These are phyloP conservation scores for Cucurbita moschata DNA, from an alignment of 306 rosid genomes.

Conservation along the genomic window DNA sequence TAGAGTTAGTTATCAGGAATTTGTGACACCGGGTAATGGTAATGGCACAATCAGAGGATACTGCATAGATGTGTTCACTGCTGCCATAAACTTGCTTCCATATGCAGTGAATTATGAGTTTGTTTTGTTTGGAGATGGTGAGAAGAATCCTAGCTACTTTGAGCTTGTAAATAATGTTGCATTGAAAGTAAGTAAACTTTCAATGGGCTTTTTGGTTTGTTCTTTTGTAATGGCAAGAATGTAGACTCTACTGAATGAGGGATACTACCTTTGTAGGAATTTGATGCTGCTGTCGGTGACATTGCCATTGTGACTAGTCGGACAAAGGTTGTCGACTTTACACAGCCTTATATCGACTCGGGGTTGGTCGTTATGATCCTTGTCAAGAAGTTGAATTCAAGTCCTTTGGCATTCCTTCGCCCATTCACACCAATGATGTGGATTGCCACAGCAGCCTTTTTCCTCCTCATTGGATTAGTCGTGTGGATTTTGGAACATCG, in stretches of 20 bases:
- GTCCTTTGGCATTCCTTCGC: constrained; percentile 28
- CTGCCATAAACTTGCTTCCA: constrained; percentile 34
- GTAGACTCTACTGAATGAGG: background rate
- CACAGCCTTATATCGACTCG: constrained; percentile 34
- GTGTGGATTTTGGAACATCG: constrained; percentile 40
- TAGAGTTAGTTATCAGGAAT: constrained; percentile 30
- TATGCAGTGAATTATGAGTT: constrained; percentile 30
- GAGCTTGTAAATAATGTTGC: constrained; percentile 23
- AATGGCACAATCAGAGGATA: constrained; percentile 21
- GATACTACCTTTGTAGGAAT: constrained; percentile 13
- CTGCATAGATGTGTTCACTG: constrained; percentile 38
- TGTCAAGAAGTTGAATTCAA: constrained; percentile 14
- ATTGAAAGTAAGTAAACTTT: constrained; percentile 21
- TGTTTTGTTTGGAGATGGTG: constrained; percentile 34
- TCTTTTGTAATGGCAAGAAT: background rate
- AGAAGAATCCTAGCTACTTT: constrained; percentile 27
- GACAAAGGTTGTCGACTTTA: constrained; percentile 32
- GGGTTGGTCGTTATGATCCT: constrained; percentile 41
- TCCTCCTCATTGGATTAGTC: constrained; percentile 26
- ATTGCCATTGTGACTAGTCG: constrained; percentile 33
- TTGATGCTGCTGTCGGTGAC: constrained; percentile 47
- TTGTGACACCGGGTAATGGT: constrained; percentile 20
- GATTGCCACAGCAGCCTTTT: constrained; percentile 24
- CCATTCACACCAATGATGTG: constrained; percentile 35
- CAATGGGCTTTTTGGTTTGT: background rate